Percentiles rank a stretch among this genome's conserved stretches.
phyloP scores from a whole-genome alignment of 805 yeast genomes.

The Wilhelminamyces savonicus region DNA sequence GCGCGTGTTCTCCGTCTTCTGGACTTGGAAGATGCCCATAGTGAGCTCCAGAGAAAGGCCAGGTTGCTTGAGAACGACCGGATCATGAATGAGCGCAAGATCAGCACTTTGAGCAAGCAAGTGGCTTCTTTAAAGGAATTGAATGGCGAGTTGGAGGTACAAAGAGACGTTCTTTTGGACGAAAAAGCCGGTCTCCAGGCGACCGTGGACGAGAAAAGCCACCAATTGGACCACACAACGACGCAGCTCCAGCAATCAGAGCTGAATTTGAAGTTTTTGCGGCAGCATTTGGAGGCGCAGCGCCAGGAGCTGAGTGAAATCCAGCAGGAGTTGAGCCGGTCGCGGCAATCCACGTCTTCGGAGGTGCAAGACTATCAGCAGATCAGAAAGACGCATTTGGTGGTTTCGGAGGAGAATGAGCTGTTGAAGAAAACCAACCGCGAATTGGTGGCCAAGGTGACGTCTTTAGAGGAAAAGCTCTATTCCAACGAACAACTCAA shows the following conservation, averaged over 20 bases:
- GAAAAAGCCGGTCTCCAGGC: conserved; percentile 25
- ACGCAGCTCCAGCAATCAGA: conserved; percentile 19
- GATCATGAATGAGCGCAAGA: conserved; percentile 30
- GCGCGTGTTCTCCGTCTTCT: conserved; percentile 38
- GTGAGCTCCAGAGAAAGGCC: conserved; percentile 19
- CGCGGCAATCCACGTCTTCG: conserved; percentile 17
- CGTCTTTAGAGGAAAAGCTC: conserved; percentile 41
- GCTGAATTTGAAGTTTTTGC: conserved; percentile 20
- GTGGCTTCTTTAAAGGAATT: conserved; percentile 51
- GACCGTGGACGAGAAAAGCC: conserved; percentile 19
- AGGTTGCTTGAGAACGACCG: conserved; percentile 28
- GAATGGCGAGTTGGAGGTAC: conserved; percentile 53
- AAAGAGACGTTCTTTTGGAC: conserved; percentile 53
- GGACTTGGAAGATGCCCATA: conserved; percentile 24
- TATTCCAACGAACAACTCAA: conserved; percentile 48
- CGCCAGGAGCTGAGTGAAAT: conserved; percentile 26
- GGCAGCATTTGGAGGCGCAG: conserved; percentile 28
- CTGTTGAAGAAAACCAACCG: conserved; percentile 50
- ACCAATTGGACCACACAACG: conserved; percentile 18
- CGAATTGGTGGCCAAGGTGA: conserved; percentile 41
- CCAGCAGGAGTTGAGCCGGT: conserved; percentile 28
- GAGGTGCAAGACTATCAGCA: conserved; percentile 31
- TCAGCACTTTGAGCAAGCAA: conserved; percentile 37
- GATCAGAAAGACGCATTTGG: conserved; percentile 45
- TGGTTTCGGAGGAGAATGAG: conserved; percentile 61